Percentiles rank a stretch among this genome's conserved stretches.
Conservation (phyloP, 805 yeast species). For the Wickerhamiella alocasiicola region DNA sequence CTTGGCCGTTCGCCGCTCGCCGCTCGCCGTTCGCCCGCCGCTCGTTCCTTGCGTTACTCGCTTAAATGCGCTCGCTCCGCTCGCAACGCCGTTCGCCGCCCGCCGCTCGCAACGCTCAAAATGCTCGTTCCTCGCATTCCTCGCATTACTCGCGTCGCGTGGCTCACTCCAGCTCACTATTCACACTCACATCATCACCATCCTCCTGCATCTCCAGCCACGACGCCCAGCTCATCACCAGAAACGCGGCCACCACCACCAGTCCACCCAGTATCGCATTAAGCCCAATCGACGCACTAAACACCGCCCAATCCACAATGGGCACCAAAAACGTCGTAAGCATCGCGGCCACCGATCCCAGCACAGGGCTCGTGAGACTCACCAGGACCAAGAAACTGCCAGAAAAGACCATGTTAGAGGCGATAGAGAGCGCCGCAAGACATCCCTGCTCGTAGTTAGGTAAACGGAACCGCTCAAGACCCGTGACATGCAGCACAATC, state of each 20-base stretch:
- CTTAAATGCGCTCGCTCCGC: too few species aligned
- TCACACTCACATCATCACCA: constrained; percentile 8
- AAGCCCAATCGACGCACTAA: constrained; percentile 42
- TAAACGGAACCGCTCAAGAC: constrained; percentile 45
- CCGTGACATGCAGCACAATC: constrained; percentile 38
- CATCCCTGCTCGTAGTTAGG: constrained; percentile 35
- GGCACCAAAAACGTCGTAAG: constrained; percentile 75
- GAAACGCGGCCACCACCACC: constrained; percentile 58
- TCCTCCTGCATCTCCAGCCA: constrained; percentile 29
- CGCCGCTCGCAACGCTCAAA: too few species aligned
- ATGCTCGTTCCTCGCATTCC: too few species aligned
- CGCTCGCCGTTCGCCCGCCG: too few species aligned
- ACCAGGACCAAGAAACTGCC: constrained; percentile 62
- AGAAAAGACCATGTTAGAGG: constrained; percentile 55
- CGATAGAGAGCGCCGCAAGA: constrained; percentile 40
- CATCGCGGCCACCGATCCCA: constrained; percentile 54
- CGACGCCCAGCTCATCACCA: constrained; percentile 35
- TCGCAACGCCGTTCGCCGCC: too few species aligned
- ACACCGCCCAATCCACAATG: constrained; percentile 54
- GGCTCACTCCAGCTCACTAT: too few species aligned
- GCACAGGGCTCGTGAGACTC: constrained; percentile 76
- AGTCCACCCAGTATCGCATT: constrained; percentile 59
- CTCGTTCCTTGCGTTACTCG: too few species aligned
- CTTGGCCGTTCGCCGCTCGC: too few species aligned
- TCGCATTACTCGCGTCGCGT: too few species aligned